A percentile compares a stretch with the other conserved stretches of the same genome.
phyloP scores from a whole-genome alignment of 1,284 basidiomycete genomes.

The Schizophyllum commune region DNA sequence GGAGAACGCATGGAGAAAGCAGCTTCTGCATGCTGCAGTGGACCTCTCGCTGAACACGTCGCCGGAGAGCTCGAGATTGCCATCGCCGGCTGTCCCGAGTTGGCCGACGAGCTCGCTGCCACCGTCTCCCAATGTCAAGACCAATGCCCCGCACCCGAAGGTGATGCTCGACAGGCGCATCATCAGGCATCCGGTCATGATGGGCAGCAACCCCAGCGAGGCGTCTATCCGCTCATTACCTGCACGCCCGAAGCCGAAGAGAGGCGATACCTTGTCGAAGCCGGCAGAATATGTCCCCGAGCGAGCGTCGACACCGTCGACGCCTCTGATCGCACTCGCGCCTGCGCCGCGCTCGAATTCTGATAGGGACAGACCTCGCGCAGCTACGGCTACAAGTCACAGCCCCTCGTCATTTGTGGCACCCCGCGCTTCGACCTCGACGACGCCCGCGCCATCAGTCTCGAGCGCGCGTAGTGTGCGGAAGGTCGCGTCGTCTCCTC shows the following conservation, averaged over 20 bases:
- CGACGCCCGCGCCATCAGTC: not conserved
- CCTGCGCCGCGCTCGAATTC: constrained; percentile 60
- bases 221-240: constrained; percentile 1
- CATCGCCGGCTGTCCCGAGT: not conserved
- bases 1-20: constrained; percentile 48
- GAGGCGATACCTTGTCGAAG: constrained; percentile 5
- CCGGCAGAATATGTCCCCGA: constrained; percentile 32
- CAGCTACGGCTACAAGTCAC: constrained; percentile 8
- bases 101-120: not conserved
- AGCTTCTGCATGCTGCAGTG: constrained; percentile 63
- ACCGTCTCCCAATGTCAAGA: not conserved
- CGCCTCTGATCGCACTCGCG: constrained; percentile 46
- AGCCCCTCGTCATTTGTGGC: constrained; percentile 14
- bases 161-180: constrained; percentile 29
- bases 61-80: constrained; percentile 18
- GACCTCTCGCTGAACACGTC: constrained; percentile 61
- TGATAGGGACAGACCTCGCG: constrained; percentile 39
- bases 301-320: constrained; percentile 48
- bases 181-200: constrained; percentile 20
- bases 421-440: not conserved
- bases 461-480: constrained; percentile 19
- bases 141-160: constrained; percentile 4
- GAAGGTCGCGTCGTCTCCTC: constrained; percentile 41
- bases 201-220: not conserved
- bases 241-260: not conserved